Evolutionary conservation across 2,329 filamentous ascomycete species (phyloP).

Genomic region (Ophiocordyceps camponoti-leonardi): DNA sequence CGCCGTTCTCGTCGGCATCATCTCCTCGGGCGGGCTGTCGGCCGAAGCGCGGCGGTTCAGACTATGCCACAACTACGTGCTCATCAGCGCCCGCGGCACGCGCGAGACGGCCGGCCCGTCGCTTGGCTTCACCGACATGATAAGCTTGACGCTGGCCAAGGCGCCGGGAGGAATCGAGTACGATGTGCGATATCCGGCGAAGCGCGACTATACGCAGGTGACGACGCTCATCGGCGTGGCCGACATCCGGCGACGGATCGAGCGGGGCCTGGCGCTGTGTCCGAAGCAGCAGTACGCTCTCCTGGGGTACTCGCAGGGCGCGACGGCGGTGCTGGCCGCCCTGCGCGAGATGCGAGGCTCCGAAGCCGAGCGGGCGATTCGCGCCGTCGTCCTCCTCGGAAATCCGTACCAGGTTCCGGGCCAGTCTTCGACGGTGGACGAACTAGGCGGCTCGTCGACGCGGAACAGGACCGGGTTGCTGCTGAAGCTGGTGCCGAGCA

Average conservation of each 20-base stretch:
- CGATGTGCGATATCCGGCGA: neutral
- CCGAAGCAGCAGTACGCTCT: neutral
- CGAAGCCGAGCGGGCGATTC: neutral
- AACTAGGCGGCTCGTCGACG: neutral
- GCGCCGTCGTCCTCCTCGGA: neutral
- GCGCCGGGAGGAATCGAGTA: neutral
- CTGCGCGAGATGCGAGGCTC: neutral
- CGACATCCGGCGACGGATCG: neutral
- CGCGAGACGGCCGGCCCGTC: neutral
- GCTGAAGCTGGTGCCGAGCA: neutral
- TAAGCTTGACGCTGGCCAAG: neutral
- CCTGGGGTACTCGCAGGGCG: neutral
- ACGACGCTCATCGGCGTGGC: neutral
- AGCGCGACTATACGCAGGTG: neutral
- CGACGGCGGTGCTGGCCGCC: neutral
- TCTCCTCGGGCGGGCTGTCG: neutral
- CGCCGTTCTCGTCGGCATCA: too few relatives aligned
- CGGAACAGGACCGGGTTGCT: neutral
- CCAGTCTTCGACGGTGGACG: neutral
- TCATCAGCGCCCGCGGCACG: neutral
- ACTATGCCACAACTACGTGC: neutral
- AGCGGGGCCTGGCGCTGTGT: neutral
- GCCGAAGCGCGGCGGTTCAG: neutral
- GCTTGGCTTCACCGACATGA: neutral
- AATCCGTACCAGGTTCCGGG: neutral